These are phyloP conservation scores for Silene conica DNA, from an alignment of 148 eudicot genomes.

Conservation along the genomic window DNA sequence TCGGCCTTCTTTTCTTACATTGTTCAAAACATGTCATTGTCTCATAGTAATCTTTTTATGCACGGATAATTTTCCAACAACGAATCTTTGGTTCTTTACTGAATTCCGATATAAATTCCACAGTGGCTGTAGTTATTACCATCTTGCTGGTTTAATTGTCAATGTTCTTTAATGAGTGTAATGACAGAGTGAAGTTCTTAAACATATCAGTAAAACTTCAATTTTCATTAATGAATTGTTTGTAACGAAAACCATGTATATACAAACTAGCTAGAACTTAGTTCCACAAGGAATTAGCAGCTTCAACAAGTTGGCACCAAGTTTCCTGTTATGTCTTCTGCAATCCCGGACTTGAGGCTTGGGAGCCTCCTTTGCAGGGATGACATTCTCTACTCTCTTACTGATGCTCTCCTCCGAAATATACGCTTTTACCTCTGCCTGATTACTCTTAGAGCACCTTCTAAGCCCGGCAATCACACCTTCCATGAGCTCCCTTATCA, in stretches of 20 bases:
- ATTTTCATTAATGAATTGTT: neutral
- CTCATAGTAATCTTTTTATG: neutral
- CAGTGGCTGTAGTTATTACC: no score
- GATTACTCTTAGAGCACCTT: neutral
- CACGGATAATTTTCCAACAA: no score
- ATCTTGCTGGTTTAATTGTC: neutral
- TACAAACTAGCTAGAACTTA: conserved; percentile 3
- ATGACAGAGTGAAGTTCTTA: neutral
- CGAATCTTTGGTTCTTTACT: no score
- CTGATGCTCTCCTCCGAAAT: no score
- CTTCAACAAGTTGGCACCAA: neutral
- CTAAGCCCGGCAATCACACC: conserved; percentile 13
- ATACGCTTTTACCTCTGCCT: neutral
- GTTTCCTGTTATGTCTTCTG: neutral
- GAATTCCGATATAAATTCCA: no score
- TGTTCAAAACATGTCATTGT: neutral
- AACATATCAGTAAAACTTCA: neutral
- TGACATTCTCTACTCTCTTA: neutral
- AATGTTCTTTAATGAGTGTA: neutral
- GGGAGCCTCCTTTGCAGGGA: neutral
- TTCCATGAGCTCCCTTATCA: conserved; percentile 8
- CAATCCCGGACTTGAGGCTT: neutral
- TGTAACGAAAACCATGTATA: neutral
- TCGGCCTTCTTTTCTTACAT: neutral
- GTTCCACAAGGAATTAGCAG: conserved; percentile 6